These are phyloP conservation scores for Pythium grandisporangium DNA, from an alignment of 352 stramenopile species.

Conservation along the genomic window DNA sequence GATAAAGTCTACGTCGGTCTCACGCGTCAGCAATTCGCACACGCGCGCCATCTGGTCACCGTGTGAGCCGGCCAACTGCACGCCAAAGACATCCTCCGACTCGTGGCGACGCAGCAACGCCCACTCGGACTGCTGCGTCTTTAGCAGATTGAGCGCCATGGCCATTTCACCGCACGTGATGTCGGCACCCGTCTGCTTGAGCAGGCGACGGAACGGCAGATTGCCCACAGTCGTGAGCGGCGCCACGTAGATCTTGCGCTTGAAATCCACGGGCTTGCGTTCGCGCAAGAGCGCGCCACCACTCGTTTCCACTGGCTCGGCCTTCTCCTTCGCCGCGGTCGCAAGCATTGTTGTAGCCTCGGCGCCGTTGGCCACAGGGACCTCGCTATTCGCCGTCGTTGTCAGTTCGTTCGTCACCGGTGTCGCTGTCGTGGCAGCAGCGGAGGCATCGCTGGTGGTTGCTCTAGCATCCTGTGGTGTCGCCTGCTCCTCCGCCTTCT, in stretches of 20 bases:
- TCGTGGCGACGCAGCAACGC: conserved; percentile 94
- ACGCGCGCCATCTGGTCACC: conserved; percentile 91
- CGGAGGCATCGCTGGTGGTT: too few relatives aligned
- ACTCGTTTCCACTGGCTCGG: conserved; percentile 12
- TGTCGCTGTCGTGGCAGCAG: too few relatives aligned
- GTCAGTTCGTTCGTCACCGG: conserved; percentile 1
- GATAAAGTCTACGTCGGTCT: conserved; percentile 96
- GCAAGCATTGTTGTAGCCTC: too few relatives aligned
- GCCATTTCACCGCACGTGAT: conserved; percentile 99
- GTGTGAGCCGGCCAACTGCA: conserved; percentile 93
- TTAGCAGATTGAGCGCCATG: conserved; percentile 92
- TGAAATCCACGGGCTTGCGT: conserved; percentile 94
- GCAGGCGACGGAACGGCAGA: conserved; percentile 95
- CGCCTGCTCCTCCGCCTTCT: conserved; percentile 7
- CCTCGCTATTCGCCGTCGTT: too few relatives aligned
- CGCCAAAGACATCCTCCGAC: conserved; percentile 97
- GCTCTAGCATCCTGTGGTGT: background rate
- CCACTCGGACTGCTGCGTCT: conserved; percentile 95
- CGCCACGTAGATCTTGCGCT: conserved; percentile 98
- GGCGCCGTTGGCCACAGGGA: too few relatives aligned
- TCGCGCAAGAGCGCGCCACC: conserved; percentile 22
- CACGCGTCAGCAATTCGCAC: conserved; percentile 89
- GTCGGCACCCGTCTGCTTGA: conserved; percentile 97
- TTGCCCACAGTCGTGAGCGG: conserved; percentile 99
- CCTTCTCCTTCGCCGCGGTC: conserved; percentile 1